Evolutionary conservation across 805 yeast genomes (phyloP).

Genomic region (Ogataea paradorogensis): DNA sequence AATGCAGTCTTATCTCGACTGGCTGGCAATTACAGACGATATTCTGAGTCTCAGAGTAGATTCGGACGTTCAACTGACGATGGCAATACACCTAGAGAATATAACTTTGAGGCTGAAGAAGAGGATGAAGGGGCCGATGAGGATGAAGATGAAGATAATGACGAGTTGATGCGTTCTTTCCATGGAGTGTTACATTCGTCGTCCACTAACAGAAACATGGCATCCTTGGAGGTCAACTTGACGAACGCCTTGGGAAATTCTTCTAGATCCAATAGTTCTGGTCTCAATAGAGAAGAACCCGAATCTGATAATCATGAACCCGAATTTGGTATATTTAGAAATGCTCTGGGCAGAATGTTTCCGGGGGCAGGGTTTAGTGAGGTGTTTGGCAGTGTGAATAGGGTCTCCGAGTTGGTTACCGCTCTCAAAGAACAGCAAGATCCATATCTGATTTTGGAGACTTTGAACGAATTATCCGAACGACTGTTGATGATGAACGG

Average conservation of each 20-base stretch:
- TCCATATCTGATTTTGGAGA: constrained; percentile 59
- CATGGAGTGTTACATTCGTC: constrained; percentile 15
- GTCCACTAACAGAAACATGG: constrained; percentile 2
- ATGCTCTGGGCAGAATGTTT: constrained; percentile 27
- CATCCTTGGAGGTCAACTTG: constrained; percentile 8
- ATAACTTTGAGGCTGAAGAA: constrained; percentile 1
- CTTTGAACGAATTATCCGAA: constrained; percentile 62
- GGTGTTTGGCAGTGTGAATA: constrained; percentile 22
- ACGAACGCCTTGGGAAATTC: constrained; percentile 13
- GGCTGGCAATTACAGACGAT: constrained; percentile 39
- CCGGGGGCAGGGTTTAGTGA: constrained; percentile 31
- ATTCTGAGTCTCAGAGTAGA: constrained; percentile 27
- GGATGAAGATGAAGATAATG: constrained; percentile 17
- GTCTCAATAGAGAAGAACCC: constrained; percentile 16
- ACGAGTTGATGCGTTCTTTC: constrained; percentile 18
- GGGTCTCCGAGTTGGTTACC: constrained; percentile 32
- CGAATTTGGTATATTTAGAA: constrained; percentile 18
- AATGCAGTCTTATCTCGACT: constrained; percentile 35
- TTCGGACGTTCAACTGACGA: constrained; percentile 9
- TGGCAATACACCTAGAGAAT: constrained; percentile 16
- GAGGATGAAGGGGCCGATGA: not conserved
- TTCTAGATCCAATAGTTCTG: constrained; percentile 11
- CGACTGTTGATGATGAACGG: constrained; percentile 63
- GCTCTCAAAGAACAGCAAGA: constrained; percentile 48
- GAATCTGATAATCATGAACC: constrained; percentile 18